Conservation (phyloP, 768 basidiomycete species). For the Termitomyces titanicus region DNA sequence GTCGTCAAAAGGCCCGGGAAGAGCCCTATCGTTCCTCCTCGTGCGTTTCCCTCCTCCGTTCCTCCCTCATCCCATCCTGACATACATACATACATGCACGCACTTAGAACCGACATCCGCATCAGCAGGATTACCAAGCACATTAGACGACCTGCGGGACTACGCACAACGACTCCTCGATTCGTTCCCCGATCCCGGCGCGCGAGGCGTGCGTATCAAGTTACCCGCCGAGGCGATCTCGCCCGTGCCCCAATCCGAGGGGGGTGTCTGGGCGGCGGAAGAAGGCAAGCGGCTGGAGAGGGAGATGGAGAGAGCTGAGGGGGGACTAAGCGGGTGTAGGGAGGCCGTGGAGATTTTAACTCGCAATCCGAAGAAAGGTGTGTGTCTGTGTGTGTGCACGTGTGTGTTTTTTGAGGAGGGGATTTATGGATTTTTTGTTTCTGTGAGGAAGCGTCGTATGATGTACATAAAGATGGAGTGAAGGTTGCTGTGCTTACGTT, state of each 20-base stretch:
- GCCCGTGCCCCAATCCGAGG: constrained; percentile 20
- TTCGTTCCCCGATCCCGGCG: constrained; percentile 34
- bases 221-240: constrained; percentile 21
- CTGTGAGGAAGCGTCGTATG: constrained; percentile 64
- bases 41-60: constrained; percentile 13
- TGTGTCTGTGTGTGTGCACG: constrained; percentile 18
- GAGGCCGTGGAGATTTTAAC: constrained; percentile 92
- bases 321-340: constrained; percentile 56
- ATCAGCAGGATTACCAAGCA: constrained; percentile 20
- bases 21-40: constrained; percentile 18
- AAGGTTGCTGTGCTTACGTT: constrained; percentile 90
- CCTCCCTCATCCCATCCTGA: not conserved
- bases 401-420: not conserved
- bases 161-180: constrained; percentile 53
- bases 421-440: not conserved
- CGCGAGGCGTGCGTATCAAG: constrained; percentile 23
- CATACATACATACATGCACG: not conserved
- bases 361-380: constrained; percentile 85
- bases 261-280: constrained; percentile 25
- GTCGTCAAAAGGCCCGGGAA: constrained; percentile 9
- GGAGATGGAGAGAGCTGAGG: constrained; percentile 31
- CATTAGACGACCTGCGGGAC: constrained; percentile 43
- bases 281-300: constrained; percentile 18
- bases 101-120: not conserved
- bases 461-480: constrained; percentile 90